Evolutionary conservation across 2,329 filamentous ascomycete species (phyloP), one percentile per base, ranked within the genome.

Genomic region (Xylariaceae sp.): DNA sequence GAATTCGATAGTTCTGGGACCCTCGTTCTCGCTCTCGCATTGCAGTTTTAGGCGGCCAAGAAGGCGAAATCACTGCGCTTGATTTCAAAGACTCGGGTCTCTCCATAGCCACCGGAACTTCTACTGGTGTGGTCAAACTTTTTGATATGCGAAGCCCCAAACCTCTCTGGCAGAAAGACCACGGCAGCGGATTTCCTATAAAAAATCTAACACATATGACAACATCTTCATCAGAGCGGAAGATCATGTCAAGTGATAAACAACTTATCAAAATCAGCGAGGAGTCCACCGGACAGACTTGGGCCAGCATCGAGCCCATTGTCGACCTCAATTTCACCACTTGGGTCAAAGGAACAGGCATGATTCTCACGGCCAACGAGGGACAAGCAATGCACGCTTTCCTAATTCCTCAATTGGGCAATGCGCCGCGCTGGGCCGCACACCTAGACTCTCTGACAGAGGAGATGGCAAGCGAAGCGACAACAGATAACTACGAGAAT

Each of bases 211-310:
- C 84, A 48, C 82, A 86, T 65, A 76, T 86, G 65, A 88, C 87
- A 8, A 87, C 84, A 6, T 78, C 81, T 9, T 88, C 86, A 0
- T 84, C 88, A 46, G 86, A 91, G 59, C 88, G 88, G 69, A 96
- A 96, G 72, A 85, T 99, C 26, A 76, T 97, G 58, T 95, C 91
- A 1, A 85, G 91, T 6, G 95, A 99, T 72, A 96, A 95, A 73
- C 84, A 89, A 60, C 95, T 96, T 63, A 95, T 99, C 76, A 99
- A 99, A 73, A 84, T 99, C 45, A 99, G 92, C 90, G 90, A 96
- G 65, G 84, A 89, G 57, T 75, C 79, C 35, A 85, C 86, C 55
- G 94, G 94, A 53, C 84, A 85, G 27, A 89, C 92, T 3, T 99
- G 94, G 92, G 96, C 94, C 0, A 94, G 90, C 1, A 89, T 97